Evolutionary conservation across 352 stramenopile genomes (phyloP).

Genomic region (Blastocystis hominis): DNA sequence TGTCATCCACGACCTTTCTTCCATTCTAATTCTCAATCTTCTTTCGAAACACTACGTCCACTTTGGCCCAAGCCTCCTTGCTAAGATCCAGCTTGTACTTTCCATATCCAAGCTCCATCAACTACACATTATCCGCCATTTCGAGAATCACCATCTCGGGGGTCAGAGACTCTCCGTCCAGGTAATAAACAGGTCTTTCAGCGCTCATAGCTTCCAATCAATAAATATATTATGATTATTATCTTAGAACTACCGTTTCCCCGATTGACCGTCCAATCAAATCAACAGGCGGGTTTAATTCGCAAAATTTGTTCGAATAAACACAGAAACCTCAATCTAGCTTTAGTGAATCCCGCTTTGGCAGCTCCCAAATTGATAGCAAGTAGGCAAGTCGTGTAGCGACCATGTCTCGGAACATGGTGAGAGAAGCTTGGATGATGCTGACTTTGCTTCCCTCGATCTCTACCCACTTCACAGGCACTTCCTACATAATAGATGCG

Average conservation of each 20-base stretch:
- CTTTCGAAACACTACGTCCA: slow-evolving; percentile 61
- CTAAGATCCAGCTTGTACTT: slow-evolving; percentile 67
- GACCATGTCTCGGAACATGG: slow-evolving; percentile 81
- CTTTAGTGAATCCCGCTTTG: not conserved
- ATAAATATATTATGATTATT: not conserved
- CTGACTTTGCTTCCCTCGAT: slow-evolving; percentile 79
- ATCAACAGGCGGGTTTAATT: too few species aligned
- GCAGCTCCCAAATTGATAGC: slow-evolving; percentile 73
- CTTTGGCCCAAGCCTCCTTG: slow-evolving; percentile 69
- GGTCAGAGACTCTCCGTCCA: slow-evolving; percentile 55
- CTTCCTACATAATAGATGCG: slow-evolving; percentile 67
- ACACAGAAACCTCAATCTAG: not conserved
- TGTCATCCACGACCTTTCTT: slow-evolving; percentile 74
- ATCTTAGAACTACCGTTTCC: not conserved
- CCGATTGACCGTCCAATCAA: too few species aligned
- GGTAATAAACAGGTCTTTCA: slow-evolving; percentile 52
- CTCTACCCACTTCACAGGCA: slow-evolving; percentile 80
- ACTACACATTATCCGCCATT: slow-evolving; percentile 51
- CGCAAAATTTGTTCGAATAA: slow-evolving; percentile 9
- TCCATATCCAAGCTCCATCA: slow-evolving; percentile 69
- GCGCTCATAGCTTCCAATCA: not conserved
- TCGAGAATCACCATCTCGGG: slow-evolving; percentile 3
- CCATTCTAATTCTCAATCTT: slow-evolving; percentile 7
- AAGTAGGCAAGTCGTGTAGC: slow-evolving; percentile 78
- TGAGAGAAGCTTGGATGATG: slow-evolving; percentile 74